These are phyloP conservation scores for Mycena olivaceomarginata DNA, from an alignment of 768 basidiomycete species.

Conservation along the genomic window DNA sequence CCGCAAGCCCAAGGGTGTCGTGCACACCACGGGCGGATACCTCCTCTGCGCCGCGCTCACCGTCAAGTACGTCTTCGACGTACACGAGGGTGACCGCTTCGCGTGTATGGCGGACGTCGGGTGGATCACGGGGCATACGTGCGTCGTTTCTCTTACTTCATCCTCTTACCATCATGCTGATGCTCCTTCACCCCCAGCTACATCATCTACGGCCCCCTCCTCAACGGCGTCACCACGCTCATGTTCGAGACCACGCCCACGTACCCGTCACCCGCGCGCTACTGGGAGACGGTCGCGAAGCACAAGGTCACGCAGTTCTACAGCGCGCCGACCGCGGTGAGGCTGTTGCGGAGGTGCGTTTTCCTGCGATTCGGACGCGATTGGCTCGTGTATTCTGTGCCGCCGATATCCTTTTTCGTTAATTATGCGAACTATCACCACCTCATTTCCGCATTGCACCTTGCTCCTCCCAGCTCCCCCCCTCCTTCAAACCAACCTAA, in stretches of 20 bases:
- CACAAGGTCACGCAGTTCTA: constrained; percentile 98
- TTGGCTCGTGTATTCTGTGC: too few species aligned
- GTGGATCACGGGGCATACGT: constrained; percentile 99
- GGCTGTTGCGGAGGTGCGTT: constrained; percentile 80
- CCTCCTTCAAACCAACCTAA: neutral
- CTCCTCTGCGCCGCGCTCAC: constrained; percentile 94
- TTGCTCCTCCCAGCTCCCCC: too few species aligned
- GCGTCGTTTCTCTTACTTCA: constrained; percentile 35
- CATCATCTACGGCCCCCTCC: constrained; percentile 96
- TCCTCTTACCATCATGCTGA: neutral
- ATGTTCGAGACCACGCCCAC: constrained; percentile 98
- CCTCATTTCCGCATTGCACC: too few species aligned
- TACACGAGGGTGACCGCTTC: constrained; percentile 96
- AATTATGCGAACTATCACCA: too few species aligned
- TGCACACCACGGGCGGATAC: constrained; percentile 93
- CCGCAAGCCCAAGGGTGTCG: constrained; percentile 97
- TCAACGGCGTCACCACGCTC: constrained; percentile 88
- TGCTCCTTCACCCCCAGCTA: constrained; percentile 65
- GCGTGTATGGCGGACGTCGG: constrained; percentile 99
- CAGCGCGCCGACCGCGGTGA: constrained; percentile 95
- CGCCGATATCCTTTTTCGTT: too few species aligned
- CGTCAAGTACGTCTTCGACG: constrained; percentile 98
- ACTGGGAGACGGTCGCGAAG: constrained; percentile 97
- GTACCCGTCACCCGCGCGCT: constrained; percentile 96
- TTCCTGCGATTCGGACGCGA: neutral